phyloP scores from a whole-genome alignment of 2,329 filamentous ascomycete species.

The Venturia nashicola region DNA sequence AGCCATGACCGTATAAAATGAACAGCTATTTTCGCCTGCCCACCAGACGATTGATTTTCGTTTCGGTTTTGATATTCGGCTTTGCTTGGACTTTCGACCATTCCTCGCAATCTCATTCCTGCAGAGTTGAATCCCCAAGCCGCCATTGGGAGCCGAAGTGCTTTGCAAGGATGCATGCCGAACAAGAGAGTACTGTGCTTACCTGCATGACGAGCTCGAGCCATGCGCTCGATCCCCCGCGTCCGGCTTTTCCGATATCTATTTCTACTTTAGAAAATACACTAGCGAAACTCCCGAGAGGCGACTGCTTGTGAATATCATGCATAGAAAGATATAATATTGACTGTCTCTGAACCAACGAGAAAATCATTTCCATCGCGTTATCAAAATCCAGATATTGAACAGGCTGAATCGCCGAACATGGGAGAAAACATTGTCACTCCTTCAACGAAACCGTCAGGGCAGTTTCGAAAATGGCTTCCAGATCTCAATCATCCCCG shows the following conservation, averaged over 20 bases:
- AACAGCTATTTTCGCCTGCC: background rate
- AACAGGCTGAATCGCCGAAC: too few relatives aligned
- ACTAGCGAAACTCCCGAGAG: background rate
- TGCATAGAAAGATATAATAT: background rate
- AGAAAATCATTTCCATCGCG: background rate
- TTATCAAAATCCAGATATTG: too few relatives aligned
- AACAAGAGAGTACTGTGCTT: background rate
- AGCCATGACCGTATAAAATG: too few relatives aligned
- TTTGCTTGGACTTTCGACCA: too few relatives aligned
- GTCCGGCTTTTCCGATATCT: background rate
- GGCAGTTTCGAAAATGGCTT: constrained; percentile 43
- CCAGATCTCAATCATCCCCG: constrained; percentile 49
- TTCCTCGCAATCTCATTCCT: too few relatives aligned
- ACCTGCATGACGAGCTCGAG: background rate
- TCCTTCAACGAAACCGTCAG: background rate
- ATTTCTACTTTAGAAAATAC: background rate
- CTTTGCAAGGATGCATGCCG: background rate
- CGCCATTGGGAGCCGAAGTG: background rate
- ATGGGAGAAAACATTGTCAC: background rate
- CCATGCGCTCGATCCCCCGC: background rate
- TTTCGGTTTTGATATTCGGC: background rate
- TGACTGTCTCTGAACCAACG: background rate
- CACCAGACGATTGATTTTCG: background rate
- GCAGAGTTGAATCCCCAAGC: background rate
- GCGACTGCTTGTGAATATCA: background rate